Evolutionary conservation across 768 basidiomycete species (phyloP), one percentile per base, ranked within the genome.

Genomic region (Glaciozyma antarctica): DNA sequence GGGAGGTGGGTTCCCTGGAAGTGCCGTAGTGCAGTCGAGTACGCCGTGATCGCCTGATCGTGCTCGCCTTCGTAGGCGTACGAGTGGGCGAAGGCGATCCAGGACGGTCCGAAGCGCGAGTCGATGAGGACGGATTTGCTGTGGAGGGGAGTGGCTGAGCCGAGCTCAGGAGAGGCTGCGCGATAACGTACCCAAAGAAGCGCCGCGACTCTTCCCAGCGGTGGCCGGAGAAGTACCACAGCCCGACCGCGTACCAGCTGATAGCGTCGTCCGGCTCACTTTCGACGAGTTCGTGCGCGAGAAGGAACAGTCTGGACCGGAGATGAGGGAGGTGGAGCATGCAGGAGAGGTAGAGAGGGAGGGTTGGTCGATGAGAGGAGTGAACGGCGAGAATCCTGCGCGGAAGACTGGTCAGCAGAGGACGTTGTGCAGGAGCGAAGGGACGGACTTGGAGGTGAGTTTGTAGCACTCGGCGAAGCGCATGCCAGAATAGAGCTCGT

Each of bases 101-200:
- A 99, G 0, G 94, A 90, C 15, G 95, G 92, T 0, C 85, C 90
- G 76, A 95, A 95, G 6, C 94, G 83, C 24, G 93, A 89, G 75
- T 99, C 94, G 86, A 98, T 91, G 19, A 99, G 78, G 5, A 90
- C 91, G 0, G 93, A 90, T 82, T 99, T 99, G 73, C 93, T 94
- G 65, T 10, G 12, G 22, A 17, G 9, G 21, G 7, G 12, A 34
- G 32, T 0, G 22, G 6, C 44, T 26, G 2, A 13, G 2, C 38
- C 19, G 32, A 22, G 51, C 30, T 32, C 22, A 45, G 26, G 49
- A 57, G 28, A 4, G 6, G 43, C n/a, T 12, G n/a, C 1, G 12
- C n/a, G 49, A 51, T 1, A 13, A 65, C 81, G 55, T 63, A 90
- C 91, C 92, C 94, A 75, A 98, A 94, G 75, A 93, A 98, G 69